phyloP scores from a whole-genome alignment of 305 asterid genomes.

The Rubia tinctorum region DNA sequence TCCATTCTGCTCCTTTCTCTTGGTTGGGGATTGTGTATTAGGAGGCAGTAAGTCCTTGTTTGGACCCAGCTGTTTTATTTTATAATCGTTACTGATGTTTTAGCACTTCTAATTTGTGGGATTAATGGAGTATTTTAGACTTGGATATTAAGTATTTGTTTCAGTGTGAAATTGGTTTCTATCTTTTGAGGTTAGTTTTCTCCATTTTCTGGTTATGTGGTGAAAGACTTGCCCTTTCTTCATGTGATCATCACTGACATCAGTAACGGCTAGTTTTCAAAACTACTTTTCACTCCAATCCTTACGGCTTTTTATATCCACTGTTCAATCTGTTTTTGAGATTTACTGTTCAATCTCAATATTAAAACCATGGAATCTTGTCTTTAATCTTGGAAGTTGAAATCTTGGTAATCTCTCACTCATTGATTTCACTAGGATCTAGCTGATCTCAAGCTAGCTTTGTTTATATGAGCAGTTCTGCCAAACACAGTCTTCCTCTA shows the following conservation, averaged over 20 bases:
- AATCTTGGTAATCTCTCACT: no score
- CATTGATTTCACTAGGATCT: no score
- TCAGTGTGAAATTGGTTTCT: constrained; percentile 6
- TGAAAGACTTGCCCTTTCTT: neutral
- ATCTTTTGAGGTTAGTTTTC: neutral
- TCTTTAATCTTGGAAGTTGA: no score
- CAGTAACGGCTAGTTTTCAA: neutral
- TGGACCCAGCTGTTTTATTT: constrained; percentile 29
- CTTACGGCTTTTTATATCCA: no score
- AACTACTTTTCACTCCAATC: neutral
- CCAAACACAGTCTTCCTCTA: no score
- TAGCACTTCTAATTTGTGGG: constrained; percentile 23
- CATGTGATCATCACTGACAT: neutral
- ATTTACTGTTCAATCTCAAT: no score
- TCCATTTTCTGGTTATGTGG: neutral
- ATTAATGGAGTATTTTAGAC: constrained; percentile 23
- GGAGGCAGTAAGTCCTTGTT: constrained; percentile 31
- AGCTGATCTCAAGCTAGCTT: no score
- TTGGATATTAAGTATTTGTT: neutral
- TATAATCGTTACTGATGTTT: constrained; percentile 33
- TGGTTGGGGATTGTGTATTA: constrained; percentile 46
- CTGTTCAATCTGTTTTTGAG: no score
- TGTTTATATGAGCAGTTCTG: no score
- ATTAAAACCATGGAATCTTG: no score
- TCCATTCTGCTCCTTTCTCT: constrained; percentile 31